Evolutionary conservation across 208 protist genomes (phyloP).

Genomic region (Crithidia thermophila): DNA sequence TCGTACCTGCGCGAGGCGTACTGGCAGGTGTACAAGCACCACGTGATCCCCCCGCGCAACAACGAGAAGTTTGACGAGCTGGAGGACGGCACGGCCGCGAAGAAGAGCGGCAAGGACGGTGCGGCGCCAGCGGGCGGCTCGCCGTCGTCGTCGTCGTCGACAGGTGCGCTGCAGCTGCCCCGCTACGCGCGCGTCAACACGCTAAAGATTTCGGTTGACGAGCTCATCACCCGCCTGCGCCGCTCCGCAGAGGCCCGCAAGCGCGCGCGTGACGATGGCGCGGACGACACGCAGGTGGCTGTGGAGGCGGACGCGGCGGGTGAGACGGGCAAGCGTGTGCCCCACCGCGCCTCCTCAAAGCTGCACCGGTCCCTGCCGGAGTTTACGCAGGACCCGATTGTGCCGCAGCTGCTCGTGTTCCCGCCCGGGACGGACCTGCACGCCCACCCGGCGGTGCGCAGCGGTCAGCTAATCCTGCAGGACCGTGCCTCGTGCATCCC

Average conservation of each 20-base stretch:
- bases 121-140: no score
- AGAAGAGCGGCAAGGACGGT: slow-evolving; percentile 16
- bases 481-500: slow-evolving; percentile 93
- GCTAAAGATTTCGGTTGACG: slow-evolving; percentile 77
- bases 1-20: slow-evolving; percentile 84
- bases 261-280: slow-evolving; percentile 10
- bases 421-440: slow-evolving; percentile 86
- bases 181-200: slow-evolving; percentile 90
- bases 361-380: slow-evolving; percentile 39
- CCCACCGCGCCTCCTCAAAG: slow-evolving; percentile 12
- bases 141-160: not conserved
- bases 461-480: slow-evolving; percentile 88
- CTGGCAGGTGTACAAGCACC: slow-evolving; percentile 78
- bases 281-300: not conserved
- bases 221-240: slow-evolving; percentile 65
- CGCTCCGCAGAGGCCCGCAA: slow-evolving; percentile 38
- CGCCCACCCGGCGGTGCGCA: slow-evolving; percentile 83
- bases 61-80: slow-evolving; percentile 45
- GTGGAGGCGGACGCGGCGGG: not conserved
- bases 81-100: slow-evolving; percentile 5
- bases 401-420: slow-evolving; percentile 85
- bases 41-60: slow-evolving; percentile 66
- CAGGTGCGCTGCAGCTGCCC: slow-evolving; percentile 44
- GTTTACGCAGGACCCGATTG: slow-evolving; percentile 74
- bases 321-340: slow-evolving; percentile 5